These are phyloP conservation scores for Fusarium palustre DNA, from an alignment of 2,329 filamentous ascomycete genomes.

Conservation along the genomic window DNA sequence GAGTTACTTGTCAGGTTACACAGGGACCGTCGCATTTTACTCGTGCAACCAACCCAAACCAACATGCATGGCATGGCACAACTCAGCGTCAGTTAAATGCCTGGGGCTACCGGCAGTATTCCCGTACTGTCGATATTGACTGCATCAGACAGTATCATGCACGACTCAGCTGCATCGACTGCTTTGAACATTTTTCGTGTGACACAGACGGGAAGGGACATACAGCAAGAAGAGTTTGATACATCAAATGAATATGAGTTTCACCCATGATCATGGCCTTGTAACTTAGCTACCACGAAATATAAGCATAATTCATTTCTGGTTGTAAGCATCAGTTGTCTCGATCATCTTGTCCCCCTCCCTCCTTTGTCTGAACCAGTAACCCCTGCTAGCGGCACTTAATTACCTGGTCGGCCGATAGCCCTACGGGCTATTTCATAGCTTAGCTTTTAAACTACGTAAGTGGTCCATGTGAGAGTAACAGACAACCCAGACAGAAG, in stretches of 20 bases:
- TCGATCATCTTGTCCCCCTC: not conserved
- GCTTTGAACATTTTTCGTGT: not conserved
- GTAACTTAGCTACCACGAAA: not conserved
- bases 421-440: not conserved
- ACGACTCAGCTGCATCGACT: conserved; percentile 5
- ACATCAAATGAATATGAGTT: not conserved
- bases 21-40: conserved; percentile 26
- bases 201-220: not conserved
- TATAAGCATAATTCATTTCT: not conserved
- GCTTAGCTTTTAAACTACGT: not conserved
- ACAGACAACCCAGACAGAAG: not conserved
- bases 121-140: conserved; percentile 7
- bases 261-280: not conserved
- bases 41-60: not conserved
- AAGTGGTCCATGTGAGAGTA: not conserved
- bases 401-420: not conserved
- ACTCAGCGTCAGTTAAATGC: conserved; percentile 9
- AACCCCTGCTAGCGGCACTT: conserved; percentile 4
- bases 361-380: not conserved
- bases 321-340: not conserved
- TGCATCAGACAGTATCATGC: conserved; percentile 5
- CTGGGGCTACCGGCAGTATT: conserved; percentile 24
- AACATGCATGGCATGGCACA: conserved; percentile 21
- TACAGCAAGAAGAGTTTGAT: not conserved
- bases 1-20: conserved; percentile 36